phyloP scores from a whole-genome alignment of 345 rosid species.

The Tarenaya hassleriana region DNA sequence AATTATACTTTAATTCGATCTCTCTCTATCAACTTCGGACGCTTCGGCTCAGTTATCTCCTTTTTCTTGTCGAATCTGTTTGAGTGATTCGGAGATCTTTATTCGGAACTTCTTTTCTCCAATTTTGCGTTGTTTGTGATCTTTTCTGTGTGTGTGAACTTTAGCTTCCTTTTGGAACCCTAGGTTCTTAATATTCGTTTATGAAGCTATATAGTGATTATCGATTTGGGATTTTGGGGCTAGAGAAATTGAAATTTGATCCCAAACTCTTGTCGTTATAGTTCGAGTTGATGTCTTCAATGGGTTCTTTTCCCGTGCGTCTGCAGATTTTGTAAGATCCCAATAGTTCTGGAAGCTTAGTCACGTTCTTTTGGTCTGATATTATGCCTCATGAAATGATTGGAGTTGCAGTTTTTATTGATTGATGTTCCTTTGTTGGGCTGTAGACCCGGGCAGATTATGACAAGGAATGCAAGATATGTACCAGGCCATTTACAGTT shows the following conservation, averaged over 20 bases:
- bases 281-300: constrained; percentile 7
- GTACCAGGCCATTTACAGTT: constrained; percentile 89
- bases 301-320: background rate
- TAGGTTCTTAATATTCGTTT: too few relatives aligned
- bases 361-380: background rate
- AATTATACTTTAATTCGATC: constrained; percentile 9
- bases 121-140: background rate
- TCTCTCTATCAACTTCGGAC: background rate
- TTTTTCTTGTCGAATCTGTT: too few relatives aligned
- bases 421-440: constrained; percentile 2
- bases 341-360: background rate
- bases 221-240: constrained; percentile 6
- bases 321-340: background rate
- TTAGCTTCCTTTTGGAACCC: background rate
- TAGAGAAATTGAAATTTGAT: background rate
- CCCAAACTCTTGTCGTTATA: background rate
- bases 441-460: constrained; percentile 70
- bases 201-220: too few relatives aligned
- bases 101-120: background rate
- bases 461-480: constrained; percentile 97
- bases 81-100: background rate
- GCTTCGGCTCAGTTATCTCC: background rate
- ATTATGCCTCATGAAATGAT: too few relatives aligned
- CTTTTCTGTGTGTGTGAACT: background rate
- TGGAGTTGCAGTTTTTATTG: background rate